phyloP scores from a whole-genome alignment of 495 filamentous ascomycete species.

The Podospora conica region DNA sequence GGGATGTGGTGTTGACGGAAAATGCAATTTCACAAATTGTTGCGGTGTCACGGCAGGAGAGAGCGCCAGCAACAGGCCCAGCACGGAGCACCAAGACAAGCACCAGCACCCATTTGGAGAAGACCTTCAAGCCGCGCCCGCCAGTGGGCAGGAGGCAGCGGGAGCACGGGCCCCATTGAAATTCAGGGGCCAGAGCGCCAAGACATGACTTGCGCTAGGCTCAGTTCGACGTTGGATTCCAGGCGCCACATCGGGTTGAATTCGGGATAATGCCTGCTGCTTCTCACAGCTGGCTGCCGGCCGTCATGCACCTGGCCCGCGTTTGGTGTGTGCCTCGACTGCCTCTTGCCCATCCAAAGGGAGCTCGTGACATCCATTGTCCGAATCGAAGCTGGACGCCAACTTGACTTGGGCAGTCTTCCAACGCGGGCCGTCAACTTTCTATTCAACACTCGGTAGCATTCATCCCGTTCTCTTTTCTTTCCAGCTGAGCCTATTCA shows the following conservation, averaged over 20 bases:
- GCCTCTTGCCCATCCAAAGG: not conserved
- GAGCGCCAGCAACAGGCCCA: constrained; percentile 11
- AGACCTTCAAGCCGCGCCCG: constrained; percentile 14
- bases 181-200: constrained; percentile 25
- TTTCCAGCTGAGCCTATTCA: not conserved
- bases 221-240: constrained; percentile 14
- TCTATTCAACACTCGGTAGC: not conserved
- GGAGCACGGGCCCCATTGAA: constrained; percentile 18
- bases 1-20: constrained; percentile 25
- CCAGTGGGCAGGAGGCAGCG: constrained; percentile 7
- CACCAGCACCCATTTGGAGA: constrained; percentile 14
- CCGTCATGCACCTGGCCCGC: not conserved
- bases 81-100: constrained; percentile 21
- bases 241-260: constrained; percentile 7
- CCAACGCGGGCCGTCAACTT: not conserved
- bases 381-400: not conserved
- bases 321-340: not conserved
- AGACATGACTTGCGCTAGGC: constrained; percentile 12
- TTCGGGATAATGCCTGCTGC: not conserved
- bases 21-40: constrained; percentile 39
- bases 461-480: not conserved
- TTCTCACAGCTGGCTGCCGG: not conserved
- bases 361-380: constrained; percentile 16
- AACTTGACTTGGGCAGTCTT: not conserved
- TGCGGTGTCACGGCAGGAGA: constrained; percentile 29